Conservation (phyloP, 1,139 yeast genomes). For the Yarrowia galli region DNA sequence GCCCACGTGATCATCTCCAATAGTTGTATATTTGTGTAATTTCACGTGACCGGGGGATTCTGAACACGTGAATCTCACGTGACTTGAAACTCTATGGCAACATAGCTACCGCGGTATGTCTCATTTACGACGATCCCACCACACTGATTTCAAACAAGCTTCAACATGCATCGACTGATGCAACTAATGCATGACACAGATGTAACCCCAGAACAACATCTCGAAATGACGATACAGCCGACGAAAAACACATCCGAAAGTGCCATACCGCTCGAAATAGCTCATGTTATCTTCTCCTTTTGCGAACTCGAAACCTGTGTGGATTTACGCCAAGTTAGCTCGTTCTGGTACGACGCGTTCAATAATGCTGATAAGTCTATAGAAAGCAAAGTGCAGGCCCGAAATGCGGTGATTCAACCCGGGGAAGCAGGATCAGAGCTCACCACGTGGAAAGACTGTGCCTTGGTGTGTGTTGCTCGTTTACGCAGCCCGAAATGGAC, state of each 20-base stretch:
- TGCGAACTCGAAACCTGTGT: neutral
- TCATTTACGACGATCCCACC: neutral
- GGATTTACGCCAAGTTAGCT: neutral
- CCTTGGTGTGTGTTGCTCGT: neutral
- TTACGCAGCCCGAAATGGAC: constrained; percentile 3
- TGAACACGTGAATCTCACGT: neutral
- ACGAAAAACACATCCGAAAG: neutral
- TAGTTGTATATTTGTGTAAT: no score
- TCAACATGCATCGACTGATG: neutral
- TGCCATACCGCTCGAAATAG: neutral
- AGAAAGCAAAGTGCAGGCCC: neutral
- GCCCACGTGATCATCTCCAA: neutral
- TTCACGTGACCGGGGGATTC: neutral
- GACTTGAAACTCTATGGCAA: neutral
- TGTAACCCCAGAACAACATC: neutral
- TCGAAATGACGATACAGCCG: neutral
- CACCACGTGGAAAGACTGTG: neutral
- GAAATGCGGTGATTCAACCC: neutral
- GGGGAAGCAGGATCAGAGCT: neutral
- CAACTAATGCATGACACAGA: constrained; percentile 11
- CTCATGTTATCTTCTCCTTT: neutral
- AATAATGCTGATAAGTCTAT: neutral
- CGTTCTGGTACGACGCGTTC: neutral
- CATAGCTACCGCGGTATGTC: neutral
- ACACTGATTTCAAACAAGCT: constrained; percentile 6